Evolutionary conservation across 1,139 yeast genomes (phyloP).

Genomic region (Pichia inconspicua): DNA sequence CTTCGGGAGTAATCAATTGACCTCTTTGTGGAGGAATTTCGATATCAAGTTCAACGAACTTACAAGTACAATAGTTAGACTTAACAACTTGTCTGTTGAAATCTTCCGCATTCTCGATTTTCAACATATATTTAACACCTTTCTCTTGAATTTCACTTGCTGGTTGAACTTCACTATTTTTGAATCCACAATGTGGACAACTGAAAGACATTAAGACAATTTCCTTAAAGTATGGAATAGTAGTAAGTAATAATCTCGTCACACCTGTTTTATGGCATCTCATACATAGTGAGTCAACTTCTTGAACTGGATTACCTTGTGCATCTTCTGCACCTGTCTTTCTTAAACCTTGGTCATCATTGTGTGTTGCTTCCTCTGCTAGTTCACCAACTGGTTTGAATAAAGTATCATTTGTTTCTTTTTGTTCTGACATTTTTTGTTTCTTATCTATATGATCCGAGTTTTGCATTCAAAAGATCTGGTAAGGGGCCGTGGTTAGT

Average conservation of each 20-base stretch:
- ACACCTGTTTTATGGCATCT: constrained; percentile 82
- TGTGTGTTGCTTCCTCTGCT: constrained; percentile 26
- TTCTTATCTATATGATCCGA: constrained; percentile 18
- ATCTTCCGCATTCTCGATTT: constrained; percentile 64
- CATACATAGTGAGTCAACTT: constrained; percentile 92
- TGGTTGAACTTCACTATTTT: constrained; percentile 89
- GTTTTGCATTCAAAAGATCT: constrained; percentile 3
- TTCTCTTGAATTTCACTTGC: constrained; percentile 85
- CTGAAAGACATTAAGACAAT: constrained; percentile 90
- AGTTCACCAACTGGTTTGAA: constrained; percentile 56
- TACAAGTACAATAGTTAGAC: constrained; percentile 79
- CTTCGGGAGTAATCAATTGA: constrained; percentile 87
- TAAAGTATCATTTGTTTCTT: constrained; percentile 31
- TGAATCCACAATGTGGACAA: constrained; percentile 90
- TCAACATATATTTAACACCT: constrained; percentile 68
- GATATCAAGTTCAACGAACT: constrained; percentile 75
- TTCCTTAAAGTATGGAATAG: constrained; percentile 88
- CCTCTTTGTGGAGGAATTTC: constrained; percentile 96
- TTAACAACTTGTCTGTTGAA: constrained; percentile 88
- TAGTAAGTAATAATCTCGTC: constrained; percentile 76
- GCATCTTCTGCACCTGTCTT: constrained; percentile 66
- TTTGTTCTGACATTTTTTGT: constrained; percentile 18
- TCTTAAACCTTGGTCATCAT: constrained; percentile 29
- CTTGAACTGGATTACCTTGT: constrained; percentile 96
- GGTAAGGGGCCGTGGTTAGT: neutral